Evolutionary conservation across 805 yeast genomes (phyloP), one percentile per base, ranked within the genome.

Genomic region (Sungouiella blattae): DNA sequence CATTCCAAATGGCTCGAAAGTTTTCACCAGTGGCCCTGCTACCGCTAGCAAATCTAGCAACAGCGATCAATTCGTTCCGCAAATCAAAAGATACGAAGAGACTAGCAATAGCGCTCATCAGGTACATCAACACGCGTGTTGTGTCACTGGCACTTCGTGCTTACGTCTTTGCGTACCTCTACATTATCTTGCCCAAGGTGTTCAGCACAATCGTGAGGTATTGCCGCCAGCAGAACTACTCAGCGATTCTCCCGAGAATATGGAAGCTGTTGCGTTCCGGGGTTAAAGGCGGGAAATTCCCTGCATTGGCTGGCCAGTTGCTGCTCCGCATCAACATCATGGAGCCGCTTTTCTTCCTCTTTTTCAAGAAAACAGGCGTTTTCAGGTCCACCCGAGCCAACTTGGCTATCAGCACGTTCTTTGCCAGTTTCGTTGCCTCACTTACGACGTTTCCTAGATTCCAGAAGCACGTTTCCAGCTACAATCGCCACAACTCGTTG

Each of bases 131-230:
- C 9, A 20, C 22, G 20, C 8, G 39, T 18, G 43, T 59, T 20
- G 46, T 47, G n/a, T 38, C 47, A 25, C 65, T 64, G 1, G 53
- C 67, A 1, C 29, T 51, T 2, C 56, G 55, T 32, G 69, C 70
- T 4, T 63, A 60, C 37, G 23, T 58, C 7, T 53, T 51, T 32
- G 63, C 67, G 13, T 62, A 60, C 36, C 32, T 62, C 6, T 64
- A 64, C 40, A 57, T 64, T 14, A 52, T 53, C n/a, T 35, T 60
- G 4, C 70, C 70, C 11, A 55, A 50, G 36, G 36, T 55, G 11
- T 29, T 61, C 13, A 44, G 46, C 28, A 43, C 35, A 21, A 32
- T 49, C 6, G 43, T 36, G 3, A 22, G 37, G 8, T 33, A 34
- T 4, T 37, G 50, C 6, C 32, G 25, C 13, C 22, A 7, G 22